phyloP scores from a whole-genome alignment of 1,284 basidiomycete genomes.

The Cryptococcus sp. region DNA sequence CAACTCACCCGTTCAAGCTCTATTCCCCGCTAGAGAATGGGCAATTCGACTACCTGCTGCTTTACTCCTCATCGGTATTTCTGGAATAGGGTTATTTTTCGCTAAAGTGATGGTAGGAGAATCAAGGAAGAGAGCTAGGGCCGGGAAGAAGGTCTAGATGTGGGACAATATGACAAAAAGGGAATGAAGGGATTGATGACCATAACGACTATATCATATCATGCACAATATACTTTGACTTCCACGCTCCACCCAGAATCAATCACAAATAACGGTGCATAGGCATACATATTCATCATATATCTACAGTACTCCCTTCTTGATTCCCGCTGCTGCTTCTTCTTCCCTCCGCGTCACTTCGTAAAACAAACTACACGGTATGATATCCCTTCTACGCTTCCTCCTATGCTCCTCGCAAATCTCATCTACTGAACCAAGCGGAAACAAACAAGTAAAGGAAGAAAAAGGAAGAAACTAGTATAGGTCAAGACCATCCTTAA shows the following conservation, averaged over 20 bases:
- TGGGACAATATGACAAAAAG: background rate
- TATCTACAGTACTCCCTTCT: background rate
- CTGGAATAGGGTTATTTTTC: constrained; percentile 71
- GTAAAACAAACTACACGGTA: background rate
- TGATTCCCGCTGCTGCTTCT: background rate
- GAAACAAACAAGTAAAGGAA: too few species aligned
- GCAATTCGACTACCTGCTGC: constrained; percentile 79
- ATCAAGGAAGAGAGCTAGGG: constrained; percentile 54
- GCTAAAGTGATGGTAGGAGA: constrained; percentile 70
- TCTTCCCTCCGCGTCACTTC: background rate
- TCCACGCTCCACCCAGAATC: too few species aligned
- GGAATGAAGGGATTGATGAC: too few species aligned
- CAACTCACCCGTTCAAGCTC: constrained; percentile 64
- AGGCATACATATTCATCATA: background rate
- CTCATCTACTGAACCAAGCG: too few species aligned
- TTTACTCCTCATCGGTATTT: constrained; percentile 70
- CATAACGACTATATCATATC: too few species aligned
- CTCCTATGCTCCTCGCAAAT: too few species aligned
- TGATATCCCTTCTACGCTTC: background rate
- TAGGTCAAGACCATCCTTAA: too few species aligned
- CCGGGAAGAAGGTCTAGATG: constrained; percentile 34
- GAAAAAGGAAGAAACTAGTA: too few species aligned
- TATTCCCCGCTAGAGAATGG: constrained; percentile 86
- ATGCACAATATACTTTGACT: too few species aligned
- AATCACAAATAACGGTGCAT: background rate